These are phyloP conservation scores for Xylariomycetidae sp. DNA, from an alignment of 2,329 filamentous ascomycete genomes.

Conservation along the genomic window DNA sequence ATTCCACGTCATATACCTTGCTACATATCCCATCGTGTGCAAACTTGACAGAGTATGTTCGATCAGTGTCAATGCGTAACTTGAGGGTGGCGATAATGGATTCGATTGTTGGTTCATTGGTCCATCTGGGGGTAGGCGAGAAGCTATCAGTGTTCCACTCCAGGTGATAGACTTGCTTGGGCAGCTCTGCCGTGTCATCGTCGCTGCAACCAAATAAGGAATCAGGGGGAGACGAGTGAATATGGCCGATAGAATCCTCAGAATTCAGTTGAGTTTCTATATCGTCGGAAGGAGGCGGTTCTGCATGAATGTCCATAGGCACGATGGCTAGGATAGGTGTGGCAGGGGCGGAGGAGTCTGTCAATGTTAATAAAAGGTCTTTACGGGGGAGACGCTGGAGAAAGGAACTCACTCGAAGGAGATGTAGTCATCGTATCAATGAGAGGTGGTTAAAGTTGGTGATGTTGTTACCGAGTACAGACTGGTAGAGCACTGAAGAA, in stretches of 20 bases:
- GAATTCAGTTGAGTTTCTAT: no score
- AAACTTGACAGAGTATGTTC: slow-evolving; percentile 14
- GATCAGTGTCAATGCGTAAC: slow-evolving; percentile 5
- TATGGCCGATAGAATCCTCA: no score
- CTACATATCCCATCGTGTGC: slow-evolving; percentile 16
- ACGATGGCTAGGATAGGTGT: no score
- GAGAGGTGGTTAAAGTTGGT: slow-evolving; percentile 30
- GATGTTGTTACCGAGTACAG: slow-evolving; percentile 31
- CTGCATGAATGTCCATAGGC: no score
- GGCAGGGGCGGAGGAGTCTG: no score
- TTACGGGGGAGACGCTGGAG: no score
- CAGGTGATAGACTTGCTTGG: slow-evolving; percentile 9
- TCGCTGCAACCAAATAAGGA: slow-evolving; percentile 7
- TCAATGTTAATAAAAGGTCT: no score
- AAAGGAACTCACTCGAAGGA: no score
- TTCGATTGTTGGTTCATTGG: slow-evolving; percentile 14
- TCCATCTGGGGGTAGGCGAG: slow-evolving; percentile 12
- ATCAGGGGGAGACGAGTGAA: slow-evolving; percentile 1
- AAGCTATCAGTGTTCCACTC: slow-evolving; percentile 10
- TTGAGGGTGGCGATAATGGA: slow-evolving; percentile 19
- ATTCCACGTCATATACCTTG: slow-evolving; percentile 20
- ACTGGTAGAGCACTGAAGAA: no score
- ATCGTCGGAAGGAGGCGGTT: no score
- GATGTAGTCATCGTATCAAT: no score
- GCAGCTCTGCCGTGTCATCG: slow-evolving; percentile 2